Conservation (phyloP, 139 green algal species). For the Coelastrella sp. region DNA sequence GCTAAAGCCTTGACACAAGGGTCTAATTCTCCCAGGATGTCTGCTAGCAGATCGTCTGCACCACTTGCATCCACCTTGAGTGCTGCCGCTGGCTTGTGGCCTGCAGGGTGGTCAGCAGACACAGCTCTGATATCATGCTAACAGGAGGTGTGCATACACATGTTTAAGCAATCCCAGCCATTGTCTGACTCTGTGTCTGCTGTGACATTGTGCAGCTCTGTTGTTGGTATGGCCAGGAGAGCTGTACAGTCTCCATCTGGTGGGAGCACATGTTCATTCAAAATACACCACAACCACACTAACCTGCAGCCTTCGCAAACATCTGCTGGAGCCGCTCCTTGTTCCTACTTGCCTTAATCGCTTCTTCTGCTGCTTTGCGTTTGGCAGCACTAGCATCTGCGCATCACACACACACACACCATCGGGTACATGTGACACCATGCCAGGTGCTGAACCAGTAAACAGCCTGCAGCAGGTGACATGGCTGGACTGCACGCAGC, state of each 20-base stretch:
- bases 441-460: background rate
- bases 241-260: too few species aligned
- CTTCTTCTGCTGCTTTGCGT: slow-evolving; percentile 33
- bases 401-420: background rate
- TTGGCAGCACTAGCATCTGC: slow-evolving; percentile 41
- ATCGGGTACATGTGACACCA: slow-evolving; percentile 25
- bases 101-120: background rate
- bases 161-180: too few species aligned
- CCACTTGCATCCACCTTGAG: slow-evolving; percentile 49
- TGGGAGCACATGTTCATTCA: too few species aligned
- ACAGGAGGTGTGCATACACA: too few species aligned
- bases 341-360: background rate
- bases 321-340: slow-evolving; percentile 68
- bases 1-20: background rate
- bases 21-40: slow-evolving; percentile 77
- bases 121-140: too few species aligned
- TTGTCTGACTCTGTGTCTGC: background rate
- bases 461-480: background rate
- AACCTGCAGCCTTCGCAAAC: slow-evolving; percentile 56
- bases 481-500: background rate
- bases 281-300: too few species aligned
- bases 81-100: slow-evolving; percentile 4
- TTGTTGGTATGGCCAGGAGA: too few species aligned
- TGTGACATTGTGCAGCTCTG: background rate
- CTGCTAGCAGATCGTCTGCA: slow-evolving; percentile 82